These are phyloP conservation scores for Fragaria vesca DNA, from an alignment of 306 rosid species.

Conservation along the genomic window DNA sequence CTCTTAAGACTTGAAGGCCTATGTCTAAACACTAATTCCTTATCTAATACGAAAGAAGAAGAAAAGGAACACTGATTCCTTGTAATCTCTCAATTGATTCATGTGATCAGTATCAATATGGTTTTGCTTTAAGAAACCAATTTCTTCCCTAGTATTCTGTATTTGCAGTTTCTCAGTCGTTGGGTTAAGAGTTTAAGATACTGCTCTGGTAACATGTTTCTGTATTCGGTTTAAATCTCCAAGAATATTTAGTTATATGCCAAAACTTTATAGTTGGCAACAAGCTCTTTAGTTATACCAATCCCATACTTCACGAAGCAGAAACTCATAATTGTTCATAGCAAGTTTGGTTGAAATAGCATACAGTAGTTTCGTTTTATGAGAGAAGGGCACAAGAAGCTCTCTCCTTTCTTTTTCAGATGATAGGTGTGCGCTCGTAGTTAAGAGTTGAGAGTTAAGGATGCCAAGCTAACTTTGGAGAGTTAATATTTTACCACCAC, in stretches of 20 bases:
- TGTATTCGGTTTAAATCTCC: too few species aligned
- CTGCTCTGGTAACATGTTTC: background rate
- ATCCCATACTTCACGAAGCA: background rate
- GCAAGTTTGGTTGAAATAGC: background rate
- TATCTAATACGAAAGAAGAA: background rate
- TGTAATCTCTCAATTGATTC: background rate
- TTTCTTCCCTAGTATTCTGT: background rate
- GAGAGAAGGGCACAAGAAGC: background rate
- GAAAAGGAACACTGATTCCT: background rate
- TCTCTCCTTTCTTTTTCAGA: background rate
- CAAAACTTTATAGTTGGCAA: background rate
- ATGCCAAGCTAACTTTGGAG: background rate
- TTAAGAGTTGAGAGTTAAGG: background rate
- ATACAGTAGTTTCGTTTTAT: background rate
- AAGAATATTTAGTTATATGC: background rate
- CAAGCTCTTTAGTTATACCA: background rate
- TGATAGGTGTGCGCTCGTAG: background rate
- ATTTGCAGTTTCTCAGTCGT: background rate
- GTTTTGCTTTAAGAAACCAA: background rate
- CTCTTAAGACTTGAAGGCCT: background rate
- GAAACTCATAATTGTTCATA: background rate
- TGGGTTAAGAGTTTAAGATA: background rate
- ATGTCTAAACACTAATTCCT: background rate
- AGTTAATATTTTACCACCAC: background rate
- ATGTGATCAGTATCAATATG: background rate